phyloP scores from a whole-genome alignment of 805 yeast species.

The Candida lessepsii region DNA sequence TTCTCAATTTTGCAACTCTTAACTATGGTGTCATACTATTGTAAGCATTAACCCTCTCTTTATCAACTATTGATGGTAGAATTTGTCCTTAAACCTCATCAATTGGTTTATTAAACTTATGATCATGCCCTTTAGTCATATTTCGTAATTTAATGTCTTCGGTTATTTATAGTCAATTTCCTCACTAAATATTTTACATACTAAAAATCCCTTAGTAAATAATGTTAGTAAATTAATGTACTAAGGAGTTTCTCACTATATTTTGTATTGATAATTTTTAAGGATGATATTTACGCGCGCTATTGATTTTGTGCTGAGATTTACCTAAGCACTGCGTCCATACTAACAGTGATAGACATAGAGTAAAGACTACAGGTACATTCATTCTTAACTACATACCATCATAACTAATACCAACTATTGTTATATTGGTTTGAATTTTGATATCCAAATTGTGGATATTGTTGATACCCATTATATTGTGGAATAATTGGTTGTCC shows the following conservation, averaged over 20 bases:
- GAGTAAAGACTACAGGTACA: no score
- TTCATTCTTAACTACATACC: conserved; percentile 3
- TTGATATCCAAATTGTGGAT: conserved; percentile 47
- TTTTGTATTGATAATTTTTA: conserved; percentile 10
- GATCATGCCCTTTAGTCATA: neutral
- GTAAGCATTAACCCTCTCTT: no score
- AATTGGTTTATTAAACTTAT: neutral
- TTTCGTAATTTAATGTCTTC: neutral
- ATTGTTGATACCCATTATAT: conserved; percentile 47
- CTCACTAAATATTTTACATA: conserved; percentile 5
- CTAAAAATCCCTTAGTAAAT: conserved; percentile 5
- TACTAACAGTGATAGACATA: no score
- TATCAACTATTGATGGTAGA: neutral
- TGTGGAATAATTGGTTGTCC: conserved; percentile 43
- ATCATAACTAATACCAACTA: conserved; percentile 39
- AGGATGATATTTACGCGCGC: conserved; percentile 15
- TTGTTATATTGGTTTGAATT: conserved; percentile 27
- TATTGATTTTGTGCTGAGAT: neutral
- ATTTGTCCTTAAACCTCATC: neutral
- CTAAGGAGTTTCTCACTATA: conserved; percentile 8
- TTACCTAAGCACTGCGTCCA: conserved; percentile 6
- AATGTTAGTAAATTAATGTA: conserved; percentile 6
- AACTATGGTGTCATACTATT: conserved; percentile 4
- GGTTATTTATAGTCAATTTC: neutral
- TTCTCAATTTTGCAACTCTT: conserved; percentile 8